Evolutionary conservation across 1,284 basidiomycete genomes (phyloP).

Genomic region (Chalciporus sp.): DNA sequence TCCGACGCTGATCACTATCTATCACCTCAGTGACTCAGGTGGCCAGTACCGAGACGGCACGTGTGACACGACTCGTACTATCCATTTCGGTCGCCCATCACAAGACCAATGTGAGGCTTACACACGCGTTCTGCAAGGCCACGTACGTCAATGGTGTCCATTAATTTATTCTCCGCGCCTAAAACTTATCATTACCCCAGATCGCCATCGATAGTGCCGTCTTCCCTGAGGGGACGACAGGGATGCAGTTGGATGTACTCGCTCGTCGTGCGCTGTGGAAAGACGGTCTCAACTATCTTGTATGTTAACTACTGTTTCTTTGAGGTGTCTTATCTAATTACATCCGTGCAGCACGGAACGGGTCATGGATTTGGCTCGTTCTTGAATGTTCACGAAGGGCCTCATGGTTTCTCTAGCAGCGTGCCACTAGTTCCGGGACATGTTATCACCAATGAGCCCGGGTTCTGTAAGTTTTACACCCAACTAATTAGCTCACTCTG

Average conservation of each 20-base stretch:
- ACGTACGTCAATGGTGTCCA: slow-evolving; percentile 57
- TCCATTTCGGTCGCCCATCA: slow-evolving; percentile 86
- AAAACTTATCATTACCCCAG: slow-evolving; percentile 42
- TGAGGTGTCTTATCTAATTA: slow-evolving; percentile 9
- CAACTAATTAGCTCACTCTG: slow-evolving; percentile 16
- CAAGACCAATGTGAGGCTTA: slow-evolving; percentile 86
- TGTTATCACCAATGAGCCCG: slow-evolving; percentile 88
- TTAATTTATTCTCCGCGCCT: slow-evolving; percentile 16
- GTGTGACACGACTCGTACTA: slow-evolving; percentile 90
- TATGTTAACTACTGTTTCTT: slow-evolving; percentile 25
- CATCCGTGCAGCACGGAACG: slow-evolving; percentile 67
- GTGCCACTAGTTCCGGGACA: slow-evolving; percentile 79
- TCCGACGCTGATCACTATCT: slow-evolving; percentile 18
- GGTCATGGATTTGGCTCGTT: slow-evolving; percentile 85
- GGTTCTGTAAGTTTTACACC: slow-evolving; percentile 63
- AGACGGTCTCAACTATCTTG: slow-evolving; percentile 61
- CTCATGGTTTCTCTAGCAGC: slow-evolving; percentile 68
- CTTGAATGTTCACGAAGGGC: slow-evolving; percentile 79
- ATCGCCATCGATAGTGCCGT: slow-evolving; percentile 89
- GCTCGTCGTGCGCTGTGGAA: slow-evolving; percentile 87
- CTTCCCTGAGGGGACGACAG: slow-evolving; percentile 88
- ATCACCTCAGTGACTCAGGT: slow-evolving; percentile 73
- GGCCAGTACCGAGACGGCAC: slow-evolving; percentile 91
- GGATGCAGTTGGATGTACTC: slow-evolving; percentile 79
- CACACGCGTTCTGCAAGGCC: slow-evolving; percentile 94